Base-by-base conservation (phyloP, 257 asterid species). In the Lycium barbarum region DNA sequence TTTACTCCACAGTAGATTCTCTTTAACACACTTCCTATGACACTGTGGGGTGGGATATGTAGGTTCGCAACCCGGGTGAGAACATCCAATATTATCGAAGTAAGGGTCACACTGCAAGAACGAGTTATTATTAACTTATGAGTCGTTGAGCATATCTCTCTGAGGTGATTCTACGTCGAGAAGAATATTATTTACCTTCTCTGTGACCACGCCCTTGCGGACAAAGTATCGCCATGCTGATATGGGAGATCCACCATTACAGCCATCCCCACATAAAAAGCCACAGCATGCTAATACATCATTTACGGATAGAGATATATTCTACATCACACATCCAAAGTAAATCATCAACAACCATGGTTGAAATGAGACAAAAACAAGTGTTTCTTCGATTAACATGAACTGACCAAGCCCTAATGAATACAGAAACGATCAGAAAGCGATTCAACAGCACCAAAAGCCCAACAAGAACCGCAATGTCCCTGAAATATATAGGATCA, bases 381-480 rank as follows among this genome's bases (percentile, higher is more conserved):
- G 17, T 20, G 17, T 45, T 72, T n/a, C 58, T 43, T 20, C n/a
- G 58, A 43, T 72, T 20, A 45, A 72, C 80, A 72, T 80, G 26
- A 81, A 74, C 49, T 81, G 84, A 95, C 98, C 93, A 85, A 73
- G 89, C 89, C 90, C 61, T 93, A 92, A 33, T 89, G 91, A 84
- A 95, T 92, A 88, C 99, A 95, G 90, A 96, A 96, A 68, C 98
- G 97, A 84, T 96, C 98, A 13, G 98, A 91, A 81, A 96, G 97
- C 7, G 95, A 89, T 90, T 95, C 98, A 65, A 93, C 99, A 26
- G 99, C 98, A 35, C 91, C 99, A 88, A 95, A 96, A 61, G 98
- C 99, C 98, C 99, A 95, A 86, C 99, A 95, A 83, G 99, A 93
- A 88, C 98, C 98, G 86, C 98, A 96, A 84, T 96, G 98, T 74